Conservation (phyloP, 2,329 filamentous ascomycete species). For the Sporothrix luriei region DNA sequence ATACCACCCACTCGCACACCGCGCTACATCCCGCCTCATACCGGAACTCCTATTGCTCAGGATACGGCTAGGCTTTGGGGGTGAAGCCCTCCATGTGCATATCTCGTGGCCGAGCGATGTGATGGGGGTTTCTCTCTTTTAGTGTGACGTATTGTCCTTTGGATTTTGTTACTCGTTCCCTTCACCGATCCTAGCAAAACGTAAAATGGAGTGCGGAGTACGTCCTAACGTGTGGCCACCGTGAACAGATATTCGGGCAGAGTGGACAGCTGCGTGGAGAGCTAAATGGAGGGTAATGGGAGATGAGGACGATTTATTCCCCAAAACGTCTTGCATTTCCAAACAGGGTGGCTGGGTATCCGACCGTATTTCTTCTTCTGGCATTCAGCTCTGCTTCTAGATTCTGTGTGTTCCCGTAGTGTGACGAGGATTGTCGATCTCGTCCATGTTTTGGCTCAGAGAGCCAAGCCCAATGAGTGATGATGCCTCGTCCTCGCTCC, state of each 20-base stretch:
- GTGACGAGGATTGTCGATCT: constrained; percentile 8
- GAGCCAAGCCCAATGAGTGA: neutral
- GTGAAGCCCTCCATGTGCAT: neutral
- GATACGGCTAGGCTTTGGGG: constrained; percentile 4
- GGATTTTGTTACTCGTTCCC: neutral
- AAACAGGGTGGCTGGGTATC: neutral
- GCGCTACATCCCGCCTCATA: neutral
- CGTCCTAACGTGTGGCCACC: neutral
- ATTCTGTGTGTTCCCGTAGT: neutral
- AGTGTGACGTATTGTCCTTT: neutral
- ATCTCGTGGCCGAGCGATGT: constrained; percentile 5
- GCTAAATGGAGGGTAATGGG: neutral
- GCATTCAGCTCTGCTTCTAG: neutral
- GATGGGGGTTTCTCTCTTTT: neutral
- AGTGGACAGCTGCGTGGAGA: neutral
- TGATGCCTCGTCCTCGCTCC: neutral
- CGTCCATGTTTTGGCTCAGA: neutral
- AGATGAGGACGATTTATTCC: no score
- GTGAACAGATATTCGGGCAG: neutral
- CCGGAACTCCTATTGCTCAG: neutral
- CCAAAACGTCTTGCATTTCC: neutral
- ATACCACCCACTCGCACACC: neutral
- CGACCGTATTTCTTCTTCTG: neutral
- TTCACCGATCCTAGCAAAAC: neutral
- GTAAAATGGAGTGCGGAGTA: no score